A percentile compares a stretch with the other conserved stretches of the same genome.
phyloP scores from a whole-genome alignment of 805 yeast genomes.

The Kodamaea leandrae region DNA sequence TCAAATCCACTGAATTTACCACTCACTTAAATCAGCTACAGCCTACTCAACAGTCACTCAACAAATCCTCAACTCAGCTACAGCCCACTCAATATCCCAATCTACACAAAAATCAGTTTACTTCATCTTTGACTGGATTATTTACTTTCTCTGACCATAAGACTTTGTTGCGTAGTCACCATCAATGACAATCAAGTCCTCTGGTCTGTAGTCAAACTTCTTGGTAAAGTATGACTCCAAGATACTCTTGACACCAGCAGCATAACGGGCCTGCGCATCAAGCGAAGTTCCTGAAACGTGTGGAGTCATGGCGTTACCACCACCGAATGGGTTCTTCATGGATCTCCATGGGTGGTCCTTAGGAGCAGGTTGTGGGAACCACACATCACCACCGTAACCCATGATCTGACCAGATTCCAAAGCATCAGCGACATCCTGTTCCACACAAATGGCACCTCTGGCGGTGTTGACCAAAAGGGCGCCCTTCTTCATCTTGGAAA shows the following conservation, averaged over 20 bases:
- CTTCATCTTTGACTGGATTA: no score
- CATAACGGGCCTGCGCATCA: conserved; percentile 76
- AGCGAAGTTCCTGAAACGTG: conserved; percentile 77
- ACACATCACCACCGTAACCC: conserved; percentile 85
- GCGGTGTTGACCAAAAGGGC: conserved; percentile 18
- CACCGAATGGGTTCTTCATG: conserved; percentile 62
- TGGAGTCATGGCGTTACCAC: conserved; percentile 84
- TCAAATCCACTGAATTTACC: no score
- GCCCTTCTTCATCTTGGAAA: conserved; percentile 43
- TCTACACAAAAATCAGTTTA: no score
- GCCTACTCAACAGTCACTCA: no score
- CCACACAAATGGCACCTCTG: conserved; percentile 68
- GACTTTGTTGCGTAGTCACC: conserved; percentile 75
- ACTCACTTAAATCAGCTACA: no score
- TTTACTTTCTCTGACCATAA: conserved; percentile 49
- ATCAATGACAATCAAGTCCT: conserved; percentile 66
- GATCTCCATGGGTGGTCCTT: conserved; percentile 73
- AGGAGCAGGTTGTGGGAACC: conserved; percentile 86
- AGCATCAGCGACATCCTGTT: conserved; percentile 74
- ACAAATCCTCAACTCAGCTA: no score
- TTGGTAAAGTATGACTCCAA: conserved; percentile 61
- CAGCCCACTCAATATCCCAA: no score
- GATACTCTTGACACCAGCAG: conserved; percentile 65
- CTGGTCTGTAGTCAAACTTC: conserved; percentile 68
- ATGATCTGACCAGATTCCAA: conserved; percentile 63